A percentile compares a stretch with the other conserved stretches of the same genome.
Conservation (phyloP, 1,284 basidiomycete species). For the Trametes versicolor region DNA sequence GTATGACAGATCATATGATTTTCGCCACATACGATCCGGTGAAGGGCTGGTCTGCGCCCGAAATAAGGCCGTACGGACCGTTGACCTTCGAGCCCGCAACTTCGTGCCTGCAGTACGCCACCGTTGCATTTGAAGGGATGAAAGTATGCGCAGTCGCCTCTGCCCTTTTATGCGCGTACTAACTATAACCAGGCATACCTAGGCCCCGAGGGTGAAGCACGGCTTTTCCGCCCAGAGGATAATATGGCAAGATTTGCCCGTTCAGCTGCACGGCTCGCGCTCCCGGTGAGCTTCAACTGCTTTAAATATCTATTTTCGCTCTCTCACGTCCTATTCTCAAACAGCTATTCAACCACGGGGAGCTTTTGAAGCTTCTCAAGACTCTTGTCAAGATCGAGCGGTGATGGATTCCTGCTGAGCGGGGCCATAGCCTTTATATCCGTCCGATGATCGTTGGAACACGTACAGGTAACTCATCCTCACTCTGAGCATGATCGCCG, state of each 20-base stretch:
- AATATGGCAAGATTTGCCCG: slow-evolving; percentile 83
- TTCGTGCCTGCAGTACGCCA: slow-evolving; percentile 95
- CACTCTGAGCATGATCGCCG: background rate
- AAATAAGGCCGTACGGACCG: slow-evolving; percentile 75
- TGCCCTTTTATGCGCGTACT: too few relatives aligned
- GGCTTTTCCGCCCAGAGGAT: slow-evolving; percentile 82
- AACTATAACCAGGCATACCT: slow-evolving; percentile 80
- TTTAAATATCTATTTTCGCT: background rate
- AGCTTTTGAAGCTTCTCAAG: slow-evolving; percentile 75
- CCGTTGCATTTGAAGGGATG: slow-evolving; percentile 91
- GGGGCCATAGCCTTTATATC: slow-evolving; percentile 82
- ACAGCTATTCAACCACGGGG: slow-evolving; percentile 70
- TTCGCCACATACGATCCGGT: slow-evolving; percentile 78
- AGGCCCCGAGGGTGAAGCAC: slow-evolving; percentile 67
- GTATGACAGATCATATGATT: slow-evolving; percentile 92
- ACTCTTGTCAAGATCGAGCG: slow-evolving; percentile 73
- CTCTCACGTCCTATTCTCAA: background rate
- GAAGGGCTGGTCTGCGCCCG: slow-evolving; percentile 84
- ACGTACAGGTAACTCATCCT: slow-evolving; percentile 55
- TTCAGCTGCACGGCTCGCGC: slow-evolving; percentile 68
- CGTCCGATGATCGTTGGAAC: slow-evolving; percentile 89
- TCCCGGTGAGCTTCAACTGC: slow-evolving; percentile 59
- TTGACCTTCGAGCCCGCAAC: slow-evolving; percentile 83
- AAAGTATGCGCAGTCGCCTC: slow-evolving; percentile 70
- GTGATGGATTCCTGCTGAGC: slow-evolving; percentile 77